Percentiles rank a stretch among this genome's conserved stretches.
Conservation (phyloP, 805 yeast genomes). For the Nakazawaea siamensis region DNA sequence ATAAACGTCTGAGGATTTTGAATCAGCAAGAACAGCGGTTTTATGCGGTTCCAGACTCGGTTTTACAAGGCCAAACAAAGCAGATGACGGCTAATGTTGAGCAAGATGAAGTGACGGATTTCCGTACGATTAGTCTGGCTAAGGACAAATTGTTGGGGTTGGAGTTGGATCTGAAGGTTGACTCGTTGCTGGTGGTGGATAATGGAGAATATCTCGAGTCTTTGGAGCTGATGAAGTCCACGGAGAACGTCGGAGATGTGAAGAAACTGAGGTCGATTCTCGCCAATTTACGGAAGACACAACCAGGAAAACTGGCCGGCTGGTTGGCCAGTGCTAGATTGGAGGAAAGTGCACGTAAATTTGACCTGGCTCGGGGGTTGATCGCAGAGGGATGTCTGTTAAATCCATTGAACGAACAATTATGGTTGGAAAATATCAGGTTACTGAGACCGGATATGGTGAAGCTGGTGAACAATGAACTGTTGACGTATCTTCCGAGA, state of each 20-base stretch:
- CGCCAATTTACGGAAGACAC: slow-evolving; percentile 58
- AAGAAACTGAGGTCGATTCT: slow-evolving; percentile 51
- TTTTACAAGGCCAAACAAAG: slow-evolving; percentile 29
- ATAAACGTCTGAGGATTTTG: slow-evolving; percentile 61
- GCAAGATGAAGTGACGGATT: slow-evolving; percentile 26
- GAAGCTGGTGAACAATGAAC: slow-evolving; percentile 56
- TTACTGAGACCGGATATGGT: slow-evolving; percentile 43
- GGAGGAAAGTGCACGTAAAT: slow-evolving; percentile 58
- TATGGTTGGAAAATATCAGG: slow-evolving; percentile 79
- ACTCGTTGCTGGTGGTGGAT: slow-evolving; percentile 22
- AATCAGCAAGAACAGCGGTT: slow-evolving; percentile 57
- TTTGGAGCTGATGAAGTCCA: slow-evolving; percentile 11
- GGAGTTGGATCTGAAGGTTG: slow-evolving; percentile 36
- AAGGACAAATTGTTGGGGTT: slow-evolving; percentile 50
- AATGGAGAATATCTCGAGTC: slow-evolving; percentile 29
- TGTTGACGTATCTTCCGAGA: slow-evolving; percentile 44
- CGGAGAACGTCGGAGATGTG: slow-evolving; percentile 41
- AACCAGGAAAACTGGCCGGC: slow-evolving; percentile 65
- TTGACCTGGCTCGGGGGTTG: slow-evolving; percentile 45
- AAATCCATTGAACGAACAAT: slow-evolving; percentile 58
- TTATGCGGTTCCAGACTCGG: slow-evolving; percentile 77
- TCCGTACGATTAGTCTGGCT: slow-evolving; percentile 53
- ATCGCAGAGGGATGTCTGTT: slow-evolving; percentile 69
- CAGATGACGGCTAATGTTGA: slow-evolving; percentile 11
- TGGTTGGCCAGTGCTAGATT: slow-evolving; percentile 85